A percentile compares a stretch with the other conserved stretches of the same genome.
These are phyloP conservation scores for Lachnellula subtilissima DNA, from an alignment of 2,329 filamentous ascomycete genomes.

Conservation along the genomic window DNA sequence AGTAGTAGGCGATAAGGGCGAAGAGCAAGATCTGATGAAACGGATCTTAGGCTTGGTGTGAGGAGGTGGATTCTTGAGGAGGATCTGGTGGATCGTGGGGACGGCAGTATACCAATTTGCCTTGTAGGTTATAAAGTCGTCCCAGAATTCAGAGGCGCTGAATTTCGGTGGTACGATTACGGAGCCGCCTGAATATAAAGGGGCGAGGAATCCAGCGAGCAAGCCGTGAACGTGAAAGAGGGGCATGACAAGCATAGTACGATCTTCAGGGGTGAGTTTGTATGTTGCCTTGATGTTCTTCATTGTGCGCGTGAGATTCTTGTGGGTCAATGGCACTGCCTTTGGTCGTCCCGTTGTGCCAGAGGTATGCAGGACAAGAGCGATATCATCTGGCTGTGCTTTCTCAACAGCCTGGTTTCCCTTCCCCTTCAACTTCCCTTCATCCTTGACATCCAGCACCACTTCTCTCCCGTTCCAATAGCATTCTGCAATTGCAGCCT, in stretches of 20 bases:
- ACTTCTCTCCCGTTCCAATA: conserved; percentile 73
- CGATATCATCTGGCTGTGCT: conserved; percentile 71
- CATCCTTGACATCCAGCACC: conserved; percentile 71
- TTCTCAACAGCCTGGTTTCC: conserved; percentile 42
- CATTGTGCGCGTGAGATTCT: conserved; percentile 78
- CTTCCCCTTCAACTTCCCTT: conserved; percentile 58
- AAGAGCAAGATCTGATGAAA: conserved; percentile 85
- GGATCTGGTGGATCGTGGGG: conserved; percentile 88
- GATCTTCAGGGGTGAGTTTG: conserved; percentile 62
- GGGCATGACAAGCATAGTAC: conserved; percentile 85
- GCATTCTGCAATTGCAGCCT: conserved; percentile 80
- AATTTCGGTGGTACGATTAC: conserved; percentile 75
- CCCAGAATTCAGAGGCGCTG: conserved; percentile 80
- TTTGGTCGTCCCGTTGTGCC: conserved; percentile 83
- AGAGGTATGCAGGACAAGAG: conserved; percentile 77
- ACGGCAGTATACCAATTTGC: conserved; percentile 93
- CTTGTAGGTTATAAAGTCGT: conserved; percentile 64
- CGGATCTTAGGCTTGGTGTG: conserved; percentile 67
- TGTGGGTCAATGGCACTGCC: conserved; percentile 76
- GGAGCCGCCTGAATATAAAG: conserved; percentile 70
- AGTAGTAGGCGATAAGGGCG: conserved; percentile 73
- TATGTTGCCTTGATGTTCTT: conserved; percentile 78
- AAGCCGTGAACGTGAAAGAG: conserved; percentile 90
- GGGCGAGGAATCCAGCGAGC: conserved; percentile 74
- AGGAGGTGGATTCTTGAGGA: conserved; percentile 69